phyloP scores from a whole-genome alignment of 179 eudicot genomes.

The Gypsophila paniculata region DNA sequence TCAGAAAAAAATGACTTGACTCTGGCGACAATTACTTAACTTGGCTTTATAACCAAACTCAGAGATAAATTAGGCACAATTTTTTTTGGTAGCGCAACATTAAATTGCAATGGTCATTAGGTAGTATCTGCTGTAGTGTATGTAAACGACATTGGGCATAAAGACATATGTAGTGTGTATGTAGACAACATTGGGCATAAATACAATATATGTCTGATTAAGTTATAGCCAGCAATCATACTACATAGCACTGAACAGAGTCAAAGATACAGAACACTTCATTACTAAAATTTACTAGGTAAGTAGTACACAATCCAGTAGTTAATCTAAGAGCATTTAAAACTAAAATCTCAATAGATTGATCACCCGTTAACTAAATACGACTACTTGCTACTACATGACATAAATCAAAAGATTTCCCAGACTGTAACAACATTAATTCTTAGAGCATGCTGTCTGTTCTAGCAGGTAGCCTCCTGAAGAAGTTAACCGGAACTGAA shows the following conservation, averaged over 20 bases:
- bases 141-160: too few relatives aligned
- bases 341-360: background rate
- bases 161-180: too few relatives aligned
- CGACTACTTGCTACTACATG: background rate
- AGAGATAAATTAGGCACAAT: too few relatives aligned
- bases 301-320: background rate
- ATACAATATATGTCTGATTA: too few relatives aligned
- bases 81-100: too few relatives aligned
- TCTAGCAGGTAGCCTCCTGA: conserved; percentile 76
- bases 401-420: background rate
- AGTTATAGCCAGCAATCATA: background rate
- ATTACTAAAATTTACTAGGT: background rate
- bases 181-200: too few relatives aligned
- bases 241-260: background rate
- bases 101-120: too few relatives aligned
- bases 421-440: background rate
- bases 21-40: background rate
- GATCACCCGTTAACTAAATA: background rate
- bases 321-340: conserved; percentile 7
- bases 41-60: too few relatives aligned
- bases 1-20: background rate
- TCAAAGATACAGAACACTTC: conserved; percentile 7
- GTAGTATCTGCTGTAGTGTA: too few relatives aligned
- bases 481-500: conserved; percentile 54
- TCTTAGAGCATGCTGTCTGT: conserved; percentile 71